Evolutionary conservation across 225 moss, liverwort and hornwort species (phyloP).

Genomic region (Pseudoscleropodium purum): DNA sequence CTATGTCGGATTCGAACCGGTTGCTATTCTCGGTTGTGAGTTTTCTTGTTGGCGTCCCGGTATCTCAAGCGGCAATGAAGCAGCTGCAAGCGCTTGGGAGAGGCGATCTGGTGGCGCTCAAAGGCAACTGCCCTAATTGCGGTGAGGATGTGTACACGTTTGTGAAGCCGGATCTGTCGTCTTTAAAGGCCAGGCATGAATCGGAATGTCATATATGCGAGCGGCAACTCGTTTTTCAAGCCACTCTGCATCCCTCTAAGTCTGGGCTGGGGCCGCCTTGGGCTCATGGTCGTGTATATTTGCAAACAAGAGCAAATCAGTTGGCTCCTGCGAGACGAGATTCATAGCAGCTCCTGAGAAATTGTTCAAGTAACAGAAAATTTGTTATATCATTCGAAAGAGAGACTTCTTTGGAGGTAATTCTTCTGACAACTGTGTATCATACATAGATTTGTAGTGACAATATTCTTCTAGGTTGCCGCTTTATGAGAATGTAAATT

Average conservation of each 20-base stretch:
- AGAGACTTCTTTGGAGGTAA: background rate
- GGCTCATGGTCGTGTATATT: constrained; percentile 92
- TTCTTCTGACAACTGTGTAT: background rate
- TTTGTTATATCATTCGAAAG: background rate
- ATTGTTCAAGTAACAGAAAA: background rate
- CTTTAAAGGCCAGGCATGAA: constrained; percentile 55
- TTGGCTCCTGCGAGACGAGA: constrained; percentile 28
- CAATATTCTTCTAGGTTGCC: background rate
- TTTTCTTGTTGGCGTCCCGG: constrained; percentile 58
- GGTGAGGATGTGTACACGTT: constrained; percentile 96
- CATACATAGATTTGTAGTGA: constrained; percentile 4
- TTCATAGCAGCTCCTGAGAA: constrained; percentile 11
- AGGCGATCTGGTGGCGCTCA: constrained; percentile 81
- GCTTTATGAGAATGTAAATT: background rate
- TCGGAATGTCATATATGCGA: constrained; percentile 89
- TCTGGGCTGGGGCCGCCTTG: constrained; percentile 52
- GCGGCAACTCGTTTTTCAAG: constrained; percentile 65
- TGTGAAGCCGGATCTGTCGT: constrained; percentile 50
- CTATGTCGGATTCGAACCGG: constrained; percentile 43
- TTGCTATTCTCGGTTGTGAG: constrained; percentile 48
- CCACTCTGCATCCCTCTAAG: constrained; percentile 59
- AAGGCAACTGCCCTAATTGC: constrained; percentile 85
- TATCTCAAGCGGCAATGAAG: constrained; percentile 49
- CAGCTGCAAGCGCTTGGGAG: constrained; percentile 66
- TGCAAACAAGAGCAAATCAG: constrained; percentile 52